phyloP scores from a whole-genome alignment of 2,329 filamentous ascomycete genomes.

The Stenocarpella maydis region DNA sequence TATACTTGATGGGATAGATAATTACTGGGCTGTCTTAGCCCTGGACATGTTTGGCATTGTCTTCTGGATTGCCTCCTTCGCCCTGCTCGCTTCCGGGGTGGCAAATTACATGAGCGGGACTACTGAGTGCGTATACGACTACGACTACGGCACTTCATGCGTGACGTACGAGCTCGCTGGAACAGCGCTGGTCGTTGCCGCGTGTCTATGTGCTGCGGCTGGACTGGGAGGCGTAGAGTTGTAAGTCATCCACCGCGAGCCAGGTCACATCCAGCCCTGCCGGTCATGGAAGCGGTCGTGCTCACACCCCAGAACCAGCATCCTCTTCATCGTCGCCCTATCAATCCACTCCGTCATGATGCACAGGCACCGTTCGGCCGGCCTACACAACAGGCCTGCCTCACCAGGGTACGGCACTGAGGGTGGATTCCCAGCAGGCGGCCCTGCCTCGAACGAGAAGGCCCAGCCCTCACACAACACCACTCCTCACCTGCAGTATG shows the following conservation, averaged over 20 bases:
- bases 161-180: conserved; percentile 39
- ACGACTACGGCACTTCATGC: conserved; percentile 34
- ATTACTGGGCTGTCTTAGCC: conserved; percentile 61
- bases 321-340: conserved; percentile 53
- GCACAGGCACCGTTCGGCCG: conserved; percentile 53
- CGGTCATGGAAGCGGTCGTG: not conserved
- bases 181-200: conserved; percentile 34
- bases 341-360: conserved; percentile 51
- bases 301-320: conserved; percentile 42
- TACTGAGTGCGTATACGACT: conserved; percentile 37
- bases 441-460: conserved; percentile 36
- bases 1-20: conserved; percentile 47
- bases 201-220: conserved; percentile 46
- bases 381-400: conserved; percentile 49
- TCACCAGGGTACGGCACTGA: conserved; percentile 13
- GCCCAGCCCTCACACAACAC: conserved; percentile 35
- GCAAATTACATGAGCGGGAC: conserved; percentile 39
- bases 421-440: conserved; percentile 32
- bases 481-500: conserved; percentile 37
- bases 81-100: conserved; percentile 49
- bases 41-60: conserved; percentile 60
- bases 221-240: conserved; percentile 53
- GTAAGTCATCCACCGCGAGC: conserved; percentile 44
- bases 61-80: conserved; percentile 60
- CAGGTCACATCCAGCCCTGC: not conserved